Base-by-base conservation (phyloP, 1,284 basidiomycete species). In the Xerocomus minutiporus region DNA sequence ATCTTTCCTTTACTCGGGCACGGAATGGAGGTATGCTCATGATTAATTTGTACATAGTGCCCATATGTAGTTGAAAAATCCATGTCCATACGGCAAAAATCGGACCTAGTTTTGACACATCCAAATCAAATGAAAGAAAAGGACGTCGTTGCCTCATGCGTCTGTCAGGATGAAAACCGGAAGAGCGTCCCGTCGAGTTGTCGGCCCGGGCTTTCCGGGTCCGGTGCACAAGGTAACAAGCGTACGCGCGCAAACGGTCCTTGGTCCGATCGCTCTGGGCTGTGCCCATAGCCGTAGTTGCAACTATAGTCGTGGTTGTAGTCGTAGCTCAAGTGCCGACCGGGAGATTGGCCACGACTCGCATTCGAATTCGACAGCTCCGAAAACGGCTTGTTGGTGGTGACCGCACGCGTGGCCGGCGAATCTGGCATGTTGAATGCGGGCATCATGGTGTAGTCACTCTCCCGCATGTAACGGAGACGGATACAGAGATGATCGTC, bases 11-110 rank as follows among this genome's bases (percentile, higher is more conserved):
- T 69, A 55, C 55, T 61, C 54, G 48, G 12, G 28, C 56, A 64
- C 51, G 64, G 52, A 60, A 65, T 50, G 62, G 53, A 58, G 53
- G 55, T 44, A 61, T 56, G 54, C 54, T 55, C 47, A 52, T 63
- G 38, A 31, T 39, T 44, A 44, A 44, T 44, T 13, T 51, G 63
- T 67, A 66, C 54, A 67, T 68, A 68, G 42, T 51, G 20, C 13
- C 20, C 17, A 28, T 1, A 43, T 36, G 32, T 23, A 9, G 34
- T 29, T 17, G 29, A 44, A 35, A 43, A 17, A 47, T 29, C 17
- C 34, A 46, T 35, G 32, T 46, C 17, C 20, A 38, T 47, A 47
- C n/a, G 17, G 12, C 20, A 40, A 40, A 42, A n/a, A 28, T 42
- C 26, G 2, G 25, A n/a, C 41, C 41, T n/a, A 29, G 38, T 28